Conservation (phyloP, 257 asterid species). For the Schizonepeta tenuifolia region DNA sequence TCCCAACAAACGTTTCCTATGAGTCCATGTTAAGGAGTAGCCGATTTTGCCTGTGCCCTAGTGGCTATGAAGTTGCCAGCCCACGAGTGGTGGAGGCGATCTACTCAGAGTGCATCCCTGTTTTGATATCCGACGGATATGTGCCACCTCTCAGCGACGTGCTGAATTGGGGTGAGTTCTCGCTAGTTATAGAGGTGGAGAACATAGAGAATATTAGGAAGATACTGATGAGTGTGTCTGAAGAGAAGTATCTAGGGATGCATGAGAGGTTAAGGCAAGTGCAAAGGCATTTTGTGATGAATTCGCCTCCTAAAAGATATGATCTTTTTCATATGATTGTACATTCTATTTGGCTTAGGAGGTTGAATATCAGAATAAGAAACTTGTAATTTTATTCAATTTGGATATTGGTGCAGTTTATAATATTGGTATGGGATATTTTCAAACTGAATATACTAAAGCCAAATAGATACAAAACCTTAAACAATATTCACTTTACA, state of each 20-base stretch:
- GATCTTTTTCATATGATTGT: conserved; percentile 63
- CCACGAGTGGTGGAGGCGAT: conserved; percentile 61
- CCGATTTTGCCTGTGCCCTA: conserved; percentile 62
- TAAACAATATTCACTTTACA: conserved; percentile 40
- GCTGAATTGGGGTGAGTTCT: conserved; percentile 59
- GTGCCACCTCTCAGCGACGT: conserved; percentile 60
- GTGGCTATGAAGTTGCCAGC: conserved; percentile 71
- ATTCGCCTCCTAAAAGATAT: conserved; percentile 55
- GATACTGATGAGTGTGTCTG: conserved; percentile 48
- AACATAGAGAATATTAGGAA: conserved; percentile 45
- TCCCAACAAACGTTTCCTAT: conserved; percentile 53
- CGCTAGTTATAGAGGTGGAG: conserved; percentile 37
- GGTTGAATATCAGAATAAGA: conserved; percentile 53
- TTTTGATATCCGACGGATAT: conserved; percentile 51
- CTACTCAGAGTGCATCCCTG: conserved; percentile 64
- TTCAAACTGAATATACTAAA: background rate
- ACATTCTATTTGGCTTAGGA: conserved; percentile 68
- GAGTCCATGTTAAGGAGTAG: conserved; percentile 44
- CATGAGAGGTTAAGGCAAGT: conserved; percentile 43
- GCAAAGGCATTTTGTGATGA: conserved; percentile 53
- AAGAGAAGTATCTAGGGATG: conserved; percentile 41
- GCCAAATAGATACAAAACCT: background rate
- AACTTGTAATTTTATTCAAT: background rate
- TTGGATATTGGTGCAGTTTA: background rate
- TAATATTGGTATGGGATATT: no score